Evolutionary conservation across 305 asterid genomes (phyloP).

Genomic region (Galium porrigens): DNA sequence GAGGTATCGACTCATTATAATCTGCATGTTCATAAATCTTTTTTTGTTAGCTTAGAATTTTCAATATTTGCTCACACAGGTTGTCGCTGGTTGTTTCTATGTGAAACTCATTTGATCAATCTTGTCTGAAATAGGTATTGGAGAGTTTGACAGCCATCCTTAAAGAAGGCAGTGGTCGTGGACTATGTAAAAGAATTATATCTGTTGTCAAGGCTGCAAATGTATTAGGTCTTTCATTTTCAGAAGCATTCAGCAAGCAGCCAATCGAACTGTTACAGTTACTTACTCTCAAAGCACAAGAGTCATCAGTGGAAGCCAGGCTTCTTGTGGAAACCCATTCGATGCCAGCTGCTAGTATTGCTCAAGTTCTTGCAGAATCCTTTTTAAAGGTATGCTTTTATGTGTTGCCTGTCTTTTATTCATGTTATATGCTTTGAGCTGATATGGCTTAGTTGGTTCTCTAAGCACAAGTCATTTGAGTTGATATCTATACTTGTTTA

Average conservation of each 20-base stretch:
- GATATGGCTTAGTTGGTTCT: not conserved
- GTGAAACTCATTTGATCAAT: not conserved
- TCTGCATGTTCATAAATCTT: not conserved
- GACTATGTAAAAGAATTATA: conserved; percentile 63
- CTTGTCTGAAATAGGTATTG: conserved; percentile 36
- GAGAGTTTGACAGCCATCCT: conserved; percentile 50
- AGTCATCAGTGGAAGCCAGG: conserved; percentile 80
- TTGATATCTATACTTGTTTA: not conserved
- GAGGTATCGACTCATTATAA: conserved; percentile 32
- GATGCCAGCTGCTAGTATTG: conserved; percentile 87
- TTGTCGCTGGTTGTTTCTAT: not conserved
- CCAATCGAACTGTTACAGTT: conserved; percentile 83
- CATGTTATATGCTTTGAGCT: not conserved
- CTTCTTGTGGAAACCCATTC: conserved; percentile 71
- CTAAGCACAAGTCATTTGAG: not conserved
- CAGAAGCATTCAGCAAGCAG: conserved; percentile 85
- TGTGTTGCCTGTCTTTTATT: not conserved
- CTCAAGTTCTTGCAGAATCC: conserved; percentile 97
- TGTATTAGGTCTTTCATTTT: conserved; percentile 70
- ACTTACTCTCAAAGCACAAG: conserved; percentile 95
- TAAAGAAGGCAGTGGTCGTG: conserved; percentile 64
- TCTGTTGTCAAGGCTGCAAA: conserved; percentile 87
- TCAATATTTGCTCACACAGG: not conserved
- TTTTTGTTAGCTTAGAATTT: not conserved
- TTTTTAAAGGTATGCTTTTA: conserved; percentile 52